These are phyloP conservation scores for Colletotrichum gigasporum DNA, from an alignment of 2,329 filamentous ascomycete genomes.

Conservation along the genomic window DNA sequence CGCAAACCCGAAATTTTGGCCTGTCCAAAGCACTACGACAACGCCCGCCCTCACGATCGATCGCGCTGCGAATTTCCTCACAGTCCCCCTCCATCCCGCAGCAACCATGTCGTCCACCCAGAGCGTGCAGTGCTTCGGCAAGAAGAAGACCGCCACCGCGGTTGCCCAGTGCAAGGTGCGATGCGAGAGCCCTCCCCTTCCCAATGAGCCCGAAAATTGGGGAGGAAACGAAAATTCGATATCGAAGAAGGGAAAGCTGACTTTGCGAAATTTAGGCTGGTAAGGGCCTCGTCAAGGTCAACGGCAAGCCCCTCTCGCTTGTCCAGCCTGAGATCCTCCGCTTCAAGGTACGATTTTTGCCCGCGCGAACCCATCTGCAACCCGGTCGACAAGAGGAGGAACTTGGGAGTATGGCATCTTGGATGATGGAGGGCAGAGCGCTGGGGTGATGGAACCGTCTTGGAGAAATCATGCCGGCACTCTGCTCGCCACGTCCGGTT, in stretches of 20 bases:
- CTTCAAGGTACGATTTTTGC: conserved; percentile 82
- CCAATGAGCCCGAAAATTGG: background rate
- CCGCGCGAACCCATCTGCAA: conserved; percentile 5
- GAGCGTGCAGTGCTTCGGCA: conserved; percentile 98
- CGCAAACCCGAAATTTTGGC: conserved; percentile 20
- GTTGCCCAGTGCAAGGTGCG: conserved; percentile 77
- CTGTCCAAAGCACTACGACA: background rate
- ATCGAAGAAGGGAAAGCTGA: conserved; percentile 39
- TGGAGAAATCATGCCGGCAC: background rate
- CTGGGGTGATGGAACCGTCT: background rate
- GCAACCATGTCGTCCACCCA: conserved; percentile 80
- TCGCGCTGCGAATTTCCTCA: conserved; percentile 28
- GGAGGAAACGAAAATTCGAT: conserved; percentile 6
- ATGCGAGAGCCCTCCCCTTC: background rate
- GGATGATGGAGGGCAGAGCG: conserved; percentile 6
- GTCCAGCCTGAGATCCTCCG: conserved; percentile 96
- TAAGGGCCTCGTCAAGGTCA: conserved; percentile 93
- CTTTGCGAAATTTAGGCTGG: conserved; percentile 46
- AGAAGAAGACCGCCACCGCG: conserved; percentile 91
- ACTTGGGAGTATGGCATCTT: background rate
- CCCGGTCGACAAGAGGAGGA: conserved; percentile 23
- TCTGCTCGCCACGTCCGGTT: background rate
- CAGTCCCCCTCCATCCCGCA: conserved; percentile 36
- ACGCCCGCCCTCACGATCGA: conserved; percentile 24
- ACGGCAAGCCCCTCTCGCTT: conserved; percentile 93